A percentile compares a stretch with the other conserved stretches of the same genome.
These are phyloP conservation scores for Hippophae gyantsensis DNA, from an alignment of 306 rosid genomes.

Conservation along the genomic window DNA sequence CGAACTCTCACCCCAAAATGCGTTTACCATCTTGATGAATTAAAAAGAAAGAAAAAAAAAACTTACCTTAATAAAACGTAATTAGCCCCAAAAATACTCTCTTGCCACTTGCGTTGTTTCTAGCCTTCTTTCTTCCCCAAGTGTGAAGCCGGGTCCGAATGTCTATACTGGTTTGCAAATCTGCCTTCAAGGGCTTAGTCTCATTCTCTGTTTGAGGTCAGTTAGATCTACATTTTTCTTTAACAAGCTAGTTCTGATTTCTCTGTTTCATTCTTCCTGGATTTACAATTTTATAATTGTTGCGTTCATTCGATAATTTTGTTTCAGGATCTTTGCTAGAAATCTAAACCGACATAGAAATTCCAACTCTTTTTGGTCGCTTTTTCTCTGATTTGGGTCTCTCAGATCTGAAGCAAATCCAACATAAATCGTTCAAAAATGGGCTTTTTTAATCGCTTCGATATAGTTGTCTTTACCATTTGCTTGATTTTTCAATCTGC, in stretches of 20 bases:
- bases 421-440: conserved; percentile 26
- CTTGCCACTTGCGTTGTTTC: no score
- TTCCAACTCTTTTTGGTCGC: conserved; percentile 5
- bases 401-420: conserved; percentile 59
- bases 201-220: conserved; percentile 25
- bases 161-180: neutral
- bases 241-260: neutral
- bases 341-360: conserved; percentile 8
- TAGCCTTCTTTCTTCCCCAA: neutral
- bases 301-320: neutral
- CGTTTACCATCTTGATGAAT: no score
- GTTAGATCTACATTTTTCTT: conserved; percentile 19
- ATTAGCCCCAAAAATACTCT: no score
- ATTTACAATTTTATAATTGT: conserved; percentile 3
- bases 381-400: conserved; percentile 29
- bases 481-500: conserved; percentile 49
- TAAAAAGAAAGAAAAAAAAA: no score
- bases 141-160: conserved; percentile 9
- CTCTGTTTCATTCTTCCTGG: neutral
- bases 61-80: no score
- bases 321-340: conserved; percentile 15
- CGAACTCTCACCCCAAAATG: no score
- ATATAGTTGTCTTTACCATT: conserved; percentile 39
- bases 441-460: conserved; percentile 41
- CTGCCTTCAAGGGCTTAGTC: neutral